Conservation (phyloP, 345 rosid species). For the Schrenkiella parvula region DNA sequence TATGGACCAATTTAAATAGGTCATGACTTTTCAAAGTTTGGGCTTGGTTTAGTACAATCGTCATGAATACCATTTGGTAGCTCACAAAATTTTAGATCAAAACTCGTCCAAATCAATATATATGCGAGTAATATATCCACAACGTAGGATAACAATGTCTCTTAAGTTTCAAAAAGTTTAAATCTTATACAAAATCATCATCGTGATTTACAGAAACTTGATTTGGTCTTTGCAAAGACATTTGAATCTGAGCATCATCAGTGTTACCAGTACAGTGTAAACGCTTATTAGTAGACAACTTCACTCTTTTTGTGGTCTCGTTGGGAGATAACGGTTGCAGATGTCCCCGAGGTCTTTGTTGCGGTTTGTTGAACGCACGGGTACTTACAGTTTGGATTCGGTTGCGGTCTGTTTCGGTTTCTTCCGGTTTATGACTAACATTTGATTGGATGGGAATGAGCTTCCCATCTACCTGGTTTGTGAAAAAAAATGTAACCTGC, state of each 20-base stretch:
- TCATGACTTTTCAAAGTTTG: background rate
- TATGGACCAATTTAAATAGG: background rate
- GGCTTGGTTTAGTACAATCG: background rate
- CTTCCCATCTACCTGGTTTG: constrained; percentile 93
- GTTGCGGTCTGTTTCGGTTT: constrained; percentile 10
- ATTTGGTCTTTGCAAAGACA: constrained; percentile 43
- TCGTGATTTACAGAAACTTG: constrained; percentile 32
- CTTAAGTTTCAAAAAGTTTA: background rate
- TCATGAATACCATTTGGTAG: no score
- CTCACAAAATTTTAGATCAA: no score
- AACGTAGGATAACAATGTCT: background rate
- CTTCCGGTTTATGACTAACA: constrained; percentile 34
- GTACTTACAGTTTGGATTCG: constrained; percentile 31
- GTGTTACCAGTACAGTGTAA: constrained; percentile 26
- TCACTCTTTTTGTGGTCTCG: constrained; percentile 18
- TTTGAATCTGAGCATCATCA: constrained; percentile 1
- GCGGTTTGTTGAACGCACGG: constrained; percentile 32
- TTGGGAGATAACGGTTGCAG: constrained; percentile 27
- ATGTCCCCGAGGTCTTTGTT: constrained; percentile 37
- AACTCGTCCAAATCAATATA: background rate
- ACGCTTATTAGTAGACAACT: constrained; percentile 34
- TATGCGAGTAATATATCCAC: background rate
- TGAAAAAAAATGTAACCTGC: constrained; percentile 87
- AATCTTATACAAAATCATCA: constrained; percentile 48
- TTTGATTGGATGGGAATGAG: constrained; percentile 75